Conservation (phyloP, 2,329 filamentous ascomycete genomes). For the Phaeophleospora eucalypticola region DNA sequence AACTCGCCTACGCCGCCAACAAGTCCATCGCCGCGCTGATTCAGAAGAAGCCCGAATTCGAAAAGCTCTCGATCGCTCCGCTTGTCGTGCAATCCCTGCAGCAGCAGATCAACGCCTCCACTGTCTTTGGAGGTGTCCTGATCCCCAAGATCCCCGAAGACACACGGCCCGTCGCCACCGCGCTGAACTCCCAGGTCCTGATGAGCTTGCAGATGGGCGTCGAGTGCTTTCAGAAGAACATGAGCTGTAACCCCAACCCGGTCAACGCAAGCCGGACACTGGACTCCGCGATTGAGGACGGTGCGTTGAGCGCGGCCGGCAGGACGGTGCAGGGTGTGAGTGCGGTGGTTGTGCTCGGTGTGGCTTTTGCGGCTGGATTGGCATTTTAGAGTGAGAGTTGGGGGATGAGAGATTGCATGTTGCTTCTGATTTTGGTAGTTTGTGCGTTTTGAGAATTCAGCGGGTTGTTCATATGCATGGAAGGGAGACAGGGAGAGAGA, state of each 20-base stretch:
- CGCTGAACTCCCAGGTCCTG: slow-evolving; percentile 1
- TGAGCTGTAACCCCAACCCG: slow-evolving; percentile 1
- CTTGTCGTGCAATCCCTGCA: slow-evolving; percentile 2
- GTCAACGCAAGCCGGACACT: slow-evolving; percentile 1
- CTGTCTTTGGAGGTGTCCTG: background rate
- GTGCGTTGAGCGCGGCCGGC: background rate
- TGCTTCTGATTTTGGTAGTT: too few species aligned
- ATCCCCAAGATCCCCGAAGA: background rate
- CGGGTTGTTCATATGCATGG: too few species aligned
- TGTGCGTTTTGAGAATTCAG: too few species aligned
- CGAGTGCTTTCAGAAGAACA: slow-evolving; percentile 8
- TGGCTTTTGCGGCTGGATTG: background rate
- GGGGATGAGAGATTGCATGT: too few species aligned
- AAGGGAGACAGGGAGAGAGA: too few species aligned
- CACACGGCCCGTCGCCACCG: background rate
- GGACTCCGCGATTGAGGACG: background rate
- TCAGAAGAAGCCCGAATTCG: slow-evolving; percentile 6
- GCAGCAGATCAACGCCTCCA: background rate
- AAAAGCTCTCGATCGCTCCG: background rate
- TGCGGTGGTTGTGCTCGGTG: background rate
- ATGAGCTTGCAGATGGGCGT: slow-evolving; percentile 5
- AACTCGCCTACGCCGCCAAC: slow-evolving; percentile 8
- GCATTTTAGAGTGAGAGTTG: too few species aligned
- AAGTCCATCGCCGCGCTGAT: slow-evolving; percentile 9
- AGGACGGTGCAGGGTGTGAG: background rate